phyloP scores from a whole-genome alignment of 2,329 filamentous ascomycete species.

The Coleophoma cylindrospora region DNA sequence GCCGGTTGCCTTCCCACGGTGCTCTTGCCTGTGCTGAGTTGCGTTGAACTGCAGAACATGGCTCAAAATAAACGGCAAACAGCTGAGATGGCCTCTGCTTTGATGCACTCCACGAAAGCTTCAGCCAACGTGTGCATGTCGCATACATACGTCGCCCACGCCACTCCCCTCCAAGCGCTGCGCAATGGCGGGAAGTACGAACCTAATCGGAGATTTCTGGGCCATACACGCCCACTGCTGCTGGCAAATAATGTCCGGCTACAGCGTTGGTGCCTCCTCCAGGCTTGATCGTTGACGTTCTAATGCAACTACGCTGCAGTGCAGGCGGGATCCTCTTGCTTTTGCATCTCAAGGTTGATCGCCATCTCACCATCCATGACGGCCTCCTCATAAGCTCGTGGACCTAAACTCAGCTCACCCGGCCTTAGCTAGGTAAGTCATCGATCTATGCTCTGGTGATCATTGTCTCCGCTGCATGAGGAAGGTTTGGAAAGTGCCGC shows the following conservation, averaged over 20 bases:
- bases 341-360: conserved; percentile 4
- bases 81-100: too few relatives aligned
- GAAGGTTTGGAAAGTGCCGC: neutral
- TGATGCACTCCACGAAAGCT: conserved; percentile 8
- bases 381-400: neutral
- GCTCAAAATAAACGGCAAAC: too few relatives aligned
- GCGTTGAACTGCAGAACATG: too few relatives aligned
- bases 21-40: too few relatives aligned
- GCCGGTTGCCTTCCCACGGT: too few relatives aligned
- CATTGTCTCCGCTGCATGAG: neutral
- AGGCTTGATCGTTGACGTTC: conserved; percentile 16
- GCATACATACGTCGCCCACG: conserved; percentile 5
- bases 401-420: too few relatives aligned
- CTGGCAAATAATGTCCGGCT: conserved; percentile 10
- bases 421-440: too few relatives aligned
- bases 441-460: neutral
- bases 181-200: conserved; percentile 12
- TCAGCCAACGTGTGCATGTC: conserved; percentile 12
- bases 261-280: conserved; percentile 18
- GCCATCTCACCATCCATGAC: neutral
- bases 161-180: conserved; percentile 8
- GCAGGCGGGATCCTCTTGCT: neutral
- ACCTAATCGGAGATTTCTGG: conserved; percentile 21
- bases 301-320: conserved; percentile 6
- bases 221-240: conserved; percentile 4